phyloP scores from a whole-genome alignment of 306 rosid species.

The Myrica gale region DNA sequence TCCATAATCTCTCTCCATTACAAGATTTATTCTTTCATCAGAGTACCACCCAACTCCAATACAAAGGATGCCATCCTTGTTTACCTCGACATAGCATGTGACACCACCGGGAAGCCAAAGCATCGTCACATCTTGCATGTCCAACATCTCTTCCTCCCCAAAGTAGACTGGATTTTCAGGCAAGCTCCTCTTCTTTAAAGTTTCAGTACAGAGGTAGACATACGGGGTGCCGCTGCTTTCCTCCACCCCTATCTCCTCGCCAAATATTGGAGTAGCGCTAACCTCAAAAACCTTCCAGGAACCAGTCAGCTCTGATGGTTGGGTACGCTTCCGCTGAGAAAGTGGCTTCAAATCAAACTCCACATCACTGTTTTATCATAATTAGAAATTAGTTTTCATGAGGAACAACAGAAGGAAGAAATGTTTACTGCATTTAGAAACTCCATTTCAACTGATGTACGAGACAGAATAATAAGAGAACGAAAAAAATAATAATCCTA shows the following conservation, averaged over 20 bases:
- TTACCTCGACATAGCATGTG: slow-evolving; percentile 71
- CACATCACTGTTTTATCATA: slow-evolving; percentile 44
- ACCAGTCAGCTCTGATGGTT: slow-evolving; percentile 68
- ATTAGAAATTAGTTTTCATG: slow-evolving; percentile 8
- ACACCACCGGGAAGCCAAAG: slow-evolving; percentile 95
- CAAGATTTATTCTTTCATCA: slow-evolving; percentile 89
- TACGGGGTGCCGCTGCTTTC: slow-evolving; percentile 33
- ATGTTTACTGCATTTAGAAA: background rate
- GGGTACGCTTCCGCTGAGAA: slow-evolving; percentile 70
- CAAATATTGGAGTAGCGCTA: slow-evolving; percentile 70
- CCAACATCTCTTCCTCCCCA: slow-evolving; percentile 75
- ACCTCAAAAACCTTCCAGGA: slow-evolving; percentile 94
- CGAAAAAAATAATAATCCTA: background rate
- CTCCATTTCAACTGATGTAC: too few relatives aligned
- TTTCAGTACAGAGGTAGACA: slow-evolving; percentile 77
- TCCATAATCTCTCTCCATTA: slow-evolving; percentile 96
- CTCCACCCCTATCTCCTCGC: slow-evolving; percentile 39
- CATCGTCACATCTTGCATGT: slow-evolving; percentile 72
- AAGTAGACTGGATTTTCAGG: slow-evolving; percentile 57
- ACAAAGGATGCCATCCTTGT: slow-evolving; percentile 76
- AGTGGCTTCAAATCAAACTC: slow-evolving; percentile 63
- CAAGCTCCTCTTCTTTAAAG: slow-evolving; percentile 61
- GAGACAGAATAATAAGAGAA: too few relatives aligned
- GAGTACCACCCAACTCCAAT: slow-evolving; percentile 97
- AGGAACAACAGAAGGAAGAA: background rate